These are phyloP conservation scores for Hypomontagnella submonticulosa DNA, from an alignment of 495 filamentous ascomycete genomes.

Conservation along the genomic window DNA sequence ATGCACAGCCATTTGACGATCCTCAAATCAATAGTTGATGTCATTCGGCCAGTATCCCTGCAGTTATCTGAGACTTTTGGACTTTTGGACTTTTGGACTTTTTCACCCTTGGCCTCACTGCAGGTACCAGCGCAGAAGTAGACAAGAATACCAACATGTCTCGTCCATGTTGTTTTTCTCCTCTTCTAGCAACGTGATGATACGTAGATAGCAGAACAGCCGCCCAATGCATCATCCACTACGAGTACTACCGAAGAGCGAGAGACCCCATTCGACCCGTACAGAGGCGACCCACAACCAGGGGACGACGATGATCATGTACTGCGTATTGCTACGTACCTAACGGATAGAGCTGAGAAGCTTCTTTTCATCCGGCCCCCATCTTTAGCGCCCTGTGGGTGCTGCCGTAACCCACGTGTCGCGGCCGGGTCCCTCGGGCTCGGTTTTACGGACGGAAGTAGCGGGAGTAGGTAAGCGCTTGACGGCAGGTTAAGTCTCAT, in stretches of 20 bases:
- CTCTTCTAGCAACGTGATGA: slow-evolving; percentile 18
- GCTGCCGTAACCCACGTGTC: slow-evolving; percentile 40
- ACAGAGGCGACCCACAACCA: slow-evolving; percentile 8
- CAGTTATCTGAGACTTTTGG: slow-evolving; percentile 4
- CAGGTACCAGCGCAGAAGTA: slow-evolving; percentile 15
- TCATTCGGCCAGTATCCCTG: slow-evolving; percentile 26
- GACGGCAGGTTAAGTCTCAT: slow-evolving; percentile 11
- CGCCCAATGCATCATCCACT: slow-evolving; percentile 30
- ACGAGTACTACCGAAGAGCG: slow-evolving; percentile 19
- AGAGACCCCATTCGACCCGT: slow-evolving; percentile 17
- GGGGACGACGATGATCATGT: background rate
- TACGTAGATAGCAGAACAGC: slow-evolving; percentile 15
- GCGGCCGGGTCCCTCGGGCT: slow-evolving; percentile 34
- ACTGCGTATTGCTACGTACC: slow-evolving; percentile 3
- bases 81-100: too few relatives aligned
- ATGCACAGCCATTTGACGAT: slow-evolving; percentile 36
- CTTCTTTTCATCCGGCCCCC: slow-evolving; percentile 29
- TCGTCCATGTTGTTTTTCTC: slow-evolving; percentile 13
- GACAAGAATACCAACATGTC: slow-evolving; percentile 30
- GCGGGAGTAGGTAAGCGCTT: slow-evolving; percentile 17
- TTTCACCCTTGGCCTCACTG: slow-evolving; percentile 17
- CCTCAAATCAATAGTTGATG: slow-evolving; percentile 31
- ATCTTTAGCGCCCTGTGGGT: slow-evolving; percentile 16
- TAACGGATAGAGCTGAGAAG: slow-evolving; percentile 20
- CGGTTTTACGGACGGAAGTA: background rate